Conservation (phyloP, 2,329 filamentous ascomycete genomes). For the Paraphoma chrysanthemicola region DNA sequence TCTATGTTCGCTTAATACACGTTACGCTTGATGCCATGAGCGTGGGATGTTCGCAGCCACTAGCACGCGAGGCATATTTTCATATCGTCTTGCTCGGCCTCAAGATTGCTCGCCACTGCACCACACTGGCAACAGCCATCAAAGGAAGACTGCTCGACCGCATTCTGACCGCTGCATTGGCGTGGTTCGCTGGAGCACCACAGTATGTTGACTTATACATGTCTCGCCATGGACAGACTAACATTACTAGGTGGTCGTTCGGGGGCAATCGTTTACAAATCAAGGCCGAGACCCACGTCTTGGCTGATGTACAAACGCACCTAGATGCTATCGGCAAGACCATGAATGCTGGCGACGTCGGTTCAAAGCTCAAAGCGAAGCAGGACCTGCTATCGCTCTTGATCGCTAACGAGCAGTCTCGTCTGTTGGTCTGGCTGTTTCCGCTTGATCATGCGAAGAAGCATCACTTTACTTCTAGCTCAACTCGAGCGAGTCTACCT, state of each 20-base stretch:
- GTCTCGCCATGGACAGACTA: slow-evolving; percentile 14
- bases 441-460: slow-evolving; percentile 73
- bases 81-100: slow-evolving; percentile 85
- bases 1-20: slow-evolving; percentile 82
- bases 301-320: slow-evolving; percentile 74
- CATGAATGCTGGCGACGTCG: slow-evolving; percentile 55
- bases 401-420: slow-evolving; percentile 82
- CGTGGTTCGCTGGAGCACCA: slow-evolving; percentile 85
- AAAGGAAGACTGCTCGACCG: slow-evolving; percentile 89
- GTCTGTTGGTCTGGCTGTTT: slow-evolving; percentile 87
- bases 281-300: slow-evolving; percentile 86
- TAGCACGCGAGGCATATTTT: slow-evolving; percentile 91
- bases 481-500: slow-evolving; percentile 49
- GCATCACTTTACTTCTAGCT: slow-evolving; percentile 56
- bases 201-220: slow-evolving; percentile 52
- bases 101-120: slow-evolving; percentile 76
- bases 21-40: slow-evolving; percentile 76
- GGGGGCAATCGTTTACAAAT: slow-evolving; percentile 92
- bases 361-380: slow-evolving; percentile 75
- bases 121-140: slow-evolving; percentile 66
- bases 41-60: slow-evolving; percentile 73
- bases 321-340: slow-evolving; percentile 71
- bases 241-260: slow-evolving; percentile 77
- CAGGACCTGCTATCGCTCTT: slow-evolving; percentile 83
- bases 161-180: slow-evolving; percentile 82